phyloP scores from a whole-genome alignment of 352 stramenopile species.

The Plasmopara halstedii region DNA sequence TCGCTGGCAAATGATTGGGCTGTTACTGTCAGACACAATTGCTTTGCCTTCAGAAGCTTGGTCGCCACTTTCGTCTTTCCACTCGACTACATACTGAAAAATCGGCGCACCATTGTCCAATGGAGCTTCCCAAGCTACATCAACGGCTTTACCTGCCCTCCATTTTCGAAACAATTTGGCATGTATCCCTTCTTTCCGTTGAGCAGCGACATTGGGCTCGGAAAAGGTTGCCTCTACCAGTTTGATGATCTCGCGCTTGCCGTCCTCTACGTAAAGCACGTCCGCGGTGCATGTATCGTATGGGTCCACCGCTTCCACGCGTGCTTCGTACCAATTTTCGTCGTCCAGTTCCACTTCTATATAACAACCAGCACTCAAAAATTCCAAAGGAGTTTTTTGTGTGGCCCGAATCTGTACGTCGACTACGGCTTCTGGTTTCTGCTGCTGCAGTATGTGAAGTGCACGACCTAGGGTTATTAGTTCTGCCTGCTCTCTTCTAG shows the following conservation, averaged over 20 bases:
- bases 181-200: conserved; percentile 22
- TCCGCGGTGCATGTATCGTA: conserved; percentile 58
- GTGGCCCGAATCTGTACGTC: conserved; percentile 41
- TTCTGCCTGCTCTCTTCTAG: conserved; percentile 34
- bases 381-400: conserved; percentile 57
- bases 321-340: conserved; percentile 60
- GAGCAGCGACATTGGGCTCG: conserved; percentile 39
- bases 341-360: conserved; percentile 72
- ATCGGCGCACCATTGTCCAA: conserved; percentile 53
- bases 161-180: conserved; percentile 60
- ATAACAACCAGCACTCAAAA: conserved; percentile 39
- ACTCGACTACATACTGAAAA: conserved; percentile 62
- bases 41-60: conserved; percentile 16
- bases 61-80: conserved; percentile 43
- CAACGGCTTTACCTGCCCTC: conserved; percentile 58
- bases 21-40: conserved; percentile 6
- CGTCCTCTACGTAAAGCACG: conserved; percentile 51
- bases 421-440: conserved; percentile 47
- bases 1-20: conserved; percentile 10
- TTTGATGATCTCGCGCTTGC: conserved; percentile 58
- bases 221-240: conserved; percentile 42
- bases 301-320: conserved; percentile 43
- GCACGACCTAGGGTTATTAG: conserved; percentile 29
- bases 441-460: conserved; percentile 55
- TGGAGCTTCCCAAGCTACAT: conserved; percentile 62